Evolutionary conservation across 2,329 filamentous ascomycete species (phyloP), one percentile per base, ranked within the genome.

Genomic region (Fusarium vanettenii): DNA sequence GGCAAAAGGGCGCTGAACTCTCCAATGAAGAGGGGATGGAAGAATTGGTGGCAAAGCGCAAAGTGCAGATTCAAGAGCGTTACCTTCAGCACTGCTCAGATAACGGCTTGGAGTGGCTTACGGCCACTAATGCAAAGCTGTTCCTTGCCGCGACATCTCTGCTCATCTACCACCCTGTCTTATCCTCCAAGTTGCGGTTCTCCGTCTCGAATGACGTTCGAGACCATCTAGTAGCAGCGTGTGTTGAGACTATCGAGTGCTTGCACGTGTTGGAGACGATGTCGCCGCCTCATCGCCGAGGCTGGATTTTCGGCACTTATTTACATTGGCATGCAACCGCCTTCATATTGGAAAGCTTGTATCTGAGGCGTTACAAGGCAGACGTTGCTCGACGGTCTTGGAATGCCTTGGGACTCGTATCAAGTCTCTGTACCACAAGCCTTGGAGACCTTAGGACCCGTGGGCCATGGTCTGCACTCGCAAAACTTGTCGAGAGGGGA

Each of bases 381-480:
- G 55, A 48, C 5, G 35, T 61, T 27, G 62, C 57, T 18, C 43
- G 45, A 20, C 45, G n/a, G 14, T 45, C 63, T n/a, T 69, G 67
- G 67, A 69, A 66, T 22, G 67, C 67, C 6, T 27, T 69, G 20
- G 57, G 60, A 41, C 62, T 66, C n/a, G 67, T 59, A n/a, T 48
- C 50, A 4, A 22, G 57, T 3, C 60, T 57, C 29, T 69, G 67
- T 48, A 57, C 27, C 27, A 31, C 27, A 60, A 31, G 57, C 37
- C n/a, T 25, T 43, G 25, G 57, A 43, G 37, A 7, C 14, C 18
- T 14, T 20, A 18, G 37, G 25, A 13, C 25, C 16, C 18, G 27
- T n/a, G 57, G 11, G 33, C 57, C 57, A 31, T 60, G 57, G 57
- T 60, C 37, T 18, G 37, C 37, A 60, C 57, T 60, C 37, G 14